Base-by-base conservation (phyloP, 2,329 filamentous ascomycete species). In the Trichoderma simmonsii region DNA sequence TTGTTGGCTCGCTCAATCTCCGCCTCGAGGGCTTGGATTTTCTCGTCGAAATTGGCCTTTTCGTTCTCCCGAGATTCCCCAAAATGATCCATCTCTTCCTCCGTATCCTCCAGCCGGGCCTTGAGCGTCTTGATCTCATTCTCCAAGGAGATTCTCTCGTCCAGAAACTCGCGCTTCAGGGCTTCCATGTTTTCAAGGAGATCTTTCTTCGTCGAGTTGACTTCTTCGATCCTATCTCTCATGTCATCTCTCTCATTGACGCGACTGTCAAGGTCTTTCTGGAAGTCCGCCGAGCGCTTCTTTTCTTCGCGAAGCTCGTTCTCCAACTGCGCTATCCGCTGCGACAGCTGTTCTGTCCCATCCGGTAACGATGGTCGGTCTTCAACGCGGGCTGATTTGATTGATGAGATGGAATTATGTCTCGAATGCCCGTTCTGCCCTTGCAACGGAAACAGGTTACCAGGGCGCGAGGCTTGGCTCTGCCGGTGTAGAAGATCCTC, bases 171-270 rank as follows among this genome's bases (percentile, higher is more conserved):
- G 30, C 90, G 90, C 81, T 98, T 94, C 75, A 97, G 89, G 14
- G 95, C 92, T 78, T 98, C 94, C 84, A 99, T 93, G 78, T 99
- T 99, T 75, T 93, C 92, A 82, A 99, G 90, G 11, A 99, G 88
- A 80, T 98, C 96, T 76, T 93, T 92, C 81, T 99, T 99, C 1
- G 93, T 98, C 3, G 93, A 95, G 76, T 96, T 93, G 6, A 90
- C 93, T 80, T 98, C 95, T 74, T 96, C 90, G 73, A 97, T 88
- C 77, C 91, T 91, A 77, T 85, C 88, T 83, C 87, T 91, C 78
- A 88, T 88, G 76, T 89, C 87, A 76, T 84, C 87, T 78, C 88
- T 89, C 75, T 86, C 87, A 65, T 85, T 88, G 75, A 80, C 84
- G 66, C 87, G 86, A 3, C 84, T 82, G 68, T 87, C 85, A 3